Evolutionary conservation across 306 rosid genomes (phyloP).

Genomic region (Quercus bicolor): DNA sequence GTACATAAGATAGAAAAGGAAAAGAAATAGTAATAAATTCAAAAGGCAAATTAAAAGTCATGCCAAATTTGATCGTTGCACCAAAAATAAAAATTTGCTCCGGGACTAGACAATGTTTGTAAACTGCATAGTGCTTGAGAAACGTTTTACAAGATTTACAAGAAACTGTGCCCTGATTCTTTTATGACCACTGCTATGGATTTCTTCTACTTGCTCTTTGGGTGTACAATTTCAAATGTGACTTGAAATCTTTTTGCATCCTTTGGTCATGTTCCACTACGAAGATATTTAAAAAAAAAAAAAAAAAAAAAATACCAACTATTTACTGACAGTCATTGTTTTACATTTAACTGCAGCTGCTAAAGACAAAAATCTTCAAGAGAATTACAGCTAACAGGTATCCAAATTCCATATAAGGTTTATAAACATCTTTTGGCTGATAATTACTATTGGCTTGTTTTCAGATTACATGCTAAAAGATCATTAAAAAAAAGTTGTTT

Average conservation of each 20-base stretch:
- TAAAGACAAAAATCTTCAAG: constrained; percentile 10
- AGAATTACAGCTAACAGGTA: constrained; percentile 7
- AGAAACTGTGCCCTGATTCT: background rate
- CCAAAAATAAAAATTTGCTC: background rate
- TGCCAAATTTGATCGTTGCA: background rate
- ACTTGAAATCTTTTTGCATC: background rate
- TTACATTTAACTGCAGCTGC: constrained; percentile 1
- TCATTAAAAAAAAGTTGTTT: background rate
- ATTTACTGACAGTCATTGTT: background rate
- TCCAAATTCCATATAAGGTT: constrained; percentile 17
- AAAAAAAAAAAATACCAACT: background rate
- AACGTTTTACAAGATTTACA: background rate
- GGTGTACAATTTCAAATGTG: background rate
- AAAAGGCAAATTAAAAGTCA: constrained; percentile 7
- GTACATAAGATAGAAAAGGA: constrained; percentile 7
- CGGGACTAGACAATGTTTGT: background rate
- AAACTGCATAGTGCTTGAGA: background rate
- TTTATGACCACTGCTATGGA: background rate
- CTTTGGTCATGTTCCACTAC: background rate
- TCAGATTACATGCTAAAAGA: constrained; percentile 25
- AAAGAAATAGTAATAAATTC: constrained; percentile 9
- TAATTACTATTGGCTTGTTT: constrained; percentile 8
- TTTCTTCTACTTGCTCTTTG: background rate
- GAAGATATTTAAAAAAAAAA: background rate
- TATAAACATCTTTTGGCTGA: background rate